Conservation (phyloP, 768 basidiomycete genomes). For the Coprinopsis strossmayeri region DNA sequence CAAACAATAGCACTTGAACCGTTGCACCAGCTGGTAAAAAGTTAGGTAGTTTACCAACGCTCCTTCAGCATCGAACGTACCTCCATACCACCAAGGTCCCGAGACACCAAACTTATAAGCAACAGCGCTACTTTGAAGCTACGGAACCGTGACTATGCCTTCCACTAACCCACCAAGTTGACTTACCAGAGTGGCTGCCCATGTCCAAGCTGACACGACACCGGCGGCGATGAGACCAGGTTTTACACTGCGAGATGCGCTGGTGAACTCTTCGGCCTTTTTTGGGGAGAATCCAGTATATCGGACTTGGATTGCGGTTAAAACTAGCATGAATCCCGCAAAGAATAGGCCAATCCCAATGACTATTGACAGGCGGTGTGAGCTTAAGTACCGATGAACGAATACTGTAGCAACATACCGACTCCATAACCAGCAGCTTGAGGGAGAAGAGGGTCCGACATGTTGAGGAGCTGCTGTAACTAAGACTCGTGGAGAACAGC, state of each 20-base stretch:
- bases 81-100: conserved; percentile 90
- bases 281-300: conserved; percentile 79
- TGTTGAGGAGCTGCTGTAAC: background rate
- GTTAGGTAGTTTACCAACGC: no score
- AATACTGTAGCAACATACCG: conserved; percentile 47
- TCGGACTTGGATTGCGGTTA: conserved; percentile 77
- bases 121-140: conserved; percentile 75
- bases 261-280: conserved; percentile 79
- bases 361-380: no score
- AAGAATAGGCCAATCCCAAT: conserved; percentile 90
- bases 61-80: no score
- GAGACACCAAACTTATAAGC: conserved; percentile 85
- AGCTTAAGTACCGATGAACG: no score
- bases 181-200: conserved; percentile 72
- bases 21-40: conserved; percentile 90
- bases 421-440: conserved; percentile 86
- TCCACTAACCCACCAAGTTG: background rate
- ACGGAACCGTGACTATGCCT: conserved; percentile 6
- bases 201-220: conserved; percentile 93
- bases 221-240: conserved; percentile 91
- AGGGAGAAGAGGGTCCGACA: conserved; percentile 41
- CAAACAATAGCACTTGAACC: conserved; percentile 87
- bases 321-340: conserved; percentile 67
- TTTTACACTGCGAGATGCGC: conserved; percentile 77
- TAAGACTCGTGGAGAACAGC: no score